Conservation (phyloP, 331 rosid species). For the Prunus yedoensis region DNA sequence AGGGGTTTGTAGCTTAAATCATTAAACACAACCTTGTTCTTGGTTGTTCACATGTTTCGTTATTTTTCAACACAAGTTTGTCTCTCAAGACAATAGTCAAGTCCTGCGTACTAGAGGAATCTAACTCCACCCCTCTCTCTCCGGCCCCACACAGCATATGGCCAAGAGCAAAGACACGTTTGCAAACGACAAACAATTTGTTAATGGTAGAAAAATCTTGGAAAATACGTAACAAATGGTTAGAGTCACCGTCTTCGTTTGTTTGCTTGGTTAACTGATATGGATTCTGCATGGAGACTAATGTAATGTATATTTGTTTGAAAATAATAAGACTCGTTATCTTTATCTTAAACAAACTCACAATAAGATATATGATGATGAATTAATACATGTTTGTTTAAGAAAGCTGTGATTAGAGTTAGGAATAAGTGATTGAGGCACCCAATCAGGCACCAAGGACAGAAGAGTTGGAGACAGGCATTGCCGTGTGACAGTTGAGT, state of each 20-base stretch:
- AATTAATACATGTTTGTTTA: neutral
- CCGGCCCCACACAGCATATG: neutral
- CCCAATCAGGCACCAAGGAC: conserved; percentile 26
- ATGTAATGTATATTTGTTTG: too few species aligned
- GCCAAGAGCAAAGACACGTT: neutral
- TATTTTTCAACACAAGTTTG: neutral
- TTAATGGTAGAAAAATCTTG: neutral
- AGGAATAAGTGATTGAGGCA: conserved; percentile 22
- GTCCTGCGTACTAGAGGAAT: neutral
- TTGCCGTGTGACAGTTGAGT: conserved; percentile 31
- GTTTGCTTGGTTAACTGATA: neutral
- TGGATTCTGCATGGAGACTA: neutral
- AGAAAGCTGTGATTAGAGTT: too few species aligned
- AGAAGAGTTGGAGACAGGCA: conserved; percentile 25
- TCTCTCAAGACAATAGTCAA: neutral
- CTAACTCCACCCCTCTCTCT: neutral
- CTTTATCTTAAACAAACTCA: too few species aligned
- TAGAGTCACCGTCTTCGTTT: neutral
- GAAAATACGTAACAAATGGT: neutral
- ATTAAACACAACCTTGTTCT: too few species aligned
- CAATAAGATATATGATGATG: neutral
- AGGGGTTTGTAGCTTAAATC: too few species aligned
- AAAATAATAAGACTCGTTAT: too few species aligned
- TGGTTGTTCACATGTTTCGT: too few species aligned
- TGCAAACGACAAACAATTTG: conserved; percentile 3